phyloP scores from a whole-genome alignment of 2,329 filamentous ascomycete species.

The Lasiodiplodia sp. region DNA sequence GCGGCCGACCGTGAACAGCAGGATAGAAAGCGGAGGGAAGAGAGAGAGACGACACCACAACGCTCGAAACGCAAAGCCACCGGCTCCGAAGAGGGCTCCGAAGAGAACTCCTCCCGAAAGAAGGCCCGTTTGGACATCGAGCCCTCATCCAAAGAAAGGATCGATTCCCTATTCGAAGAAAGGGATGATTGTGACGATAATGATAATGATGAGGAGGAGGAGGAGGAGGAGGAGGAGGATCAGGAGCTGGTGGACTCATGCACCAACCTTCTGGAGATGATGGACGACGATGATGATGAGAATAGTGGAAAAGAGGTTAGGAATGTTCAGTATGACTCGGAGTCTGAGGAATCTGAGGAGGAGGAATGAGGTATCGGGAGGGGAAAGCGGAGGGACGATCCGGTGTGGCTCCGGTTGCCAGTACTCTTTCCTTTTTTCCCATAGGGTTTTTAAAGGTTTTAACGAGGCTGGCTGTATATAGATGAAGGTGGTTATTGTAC shows the following conservation, averaged over 20 bases:
- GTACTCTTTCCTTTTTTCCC: not conserved
- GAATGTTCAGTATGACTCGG: not conserved
- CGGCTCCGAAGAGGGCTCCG: not conserved
- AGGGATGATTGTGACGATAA: no score
- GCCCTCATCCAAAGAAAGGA: not conserved
- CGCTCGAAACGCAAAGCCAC: not conserved
- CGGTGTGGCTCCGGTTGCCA: not conserved
- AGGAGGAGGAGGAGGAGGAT: no score
- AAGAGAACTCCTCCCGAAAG: not conserved
- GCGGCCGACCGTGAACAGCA: not conserved
- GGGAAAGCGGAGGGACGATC: not conserved
- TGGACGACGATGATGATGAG: not conserved
- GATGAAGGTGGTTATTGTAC: not conserved
- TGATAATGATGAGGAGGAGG: no score
- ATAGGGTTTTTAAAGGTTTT: not conserved
- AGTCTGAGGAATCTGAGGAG: slow-evolving; percentile 6
- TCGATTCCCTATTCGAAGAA: not conserved
- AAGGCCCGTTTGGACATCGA: not conserved
- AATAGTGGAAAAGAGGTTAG: not conserved
- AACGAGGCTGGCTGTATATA: not conserved
- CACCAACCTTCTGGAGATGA: not conserved
- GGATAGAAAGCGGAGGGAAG: not conserved
- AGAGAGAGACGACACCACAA: not conserved
- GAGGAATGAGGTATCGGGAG: not conserved
- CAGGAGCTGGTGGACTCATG: no score